Base-by-base conservation (phyloP, 768 basidiomycete species). In the Suillus subalutaceus region DNA sequence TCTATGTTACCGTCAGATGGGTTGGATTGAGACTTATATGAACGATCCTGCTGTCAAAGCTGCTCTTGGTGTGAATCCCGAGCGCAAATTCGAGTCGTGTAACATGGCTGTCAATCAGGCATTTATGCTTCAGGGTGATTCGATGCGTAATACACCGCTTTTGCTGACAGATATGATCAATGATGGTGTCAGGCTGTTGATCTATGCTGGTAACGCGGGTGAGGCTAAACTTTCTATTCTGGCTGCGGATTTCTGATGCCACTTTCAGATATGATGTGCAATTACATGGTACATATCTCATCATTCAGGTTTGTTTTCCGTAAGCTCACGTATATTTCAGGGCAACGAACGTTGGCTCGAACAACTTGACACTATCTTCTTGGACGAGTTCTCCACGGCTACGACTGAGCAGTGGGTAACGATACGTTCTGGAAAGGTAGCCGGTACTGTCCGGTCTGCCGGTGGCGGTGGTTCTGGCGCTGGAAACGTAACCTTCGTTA, bases 131-230 rank as follows among this genome's bases (percentile, higher is more conserved):
- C 90, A 93, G 73, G 96, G 97, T 37, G 97, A 99, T 73, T 88
- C 88, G 10, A 88, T 92, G 84, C 93, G 90, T 73, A 91, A 97
- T 76, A 88, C 89, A 40, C 92, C 94, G 0, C 77, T 79, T 40
- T 83, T 97, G 12, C 81, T 99, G 12, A 90, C 93, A 2, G 88
- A 91, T 52, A 82, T 99, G 44, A 81, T 99, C 55, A 85, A 94
- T 60, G 86, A 88, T 46, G 96, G 95, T 6, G 83, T 99, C 44
- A 81, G 93, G 63, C 78, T 99, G 53, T 79, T 98, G 38, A 88
- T 98, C 52, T 99, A 97, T 73, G 94, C 96, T 66, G 96, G 92
- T 23, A 90, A 91, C 69, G 91, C 92, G 72, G 82, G 91, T 90
- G 69, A 67, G 86, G 57, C 12, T 38, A 20, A 30, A 30, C 10